phyloP scores from a whole-genome alignment of 495 filamentous ascomycete genomes.

The Hypoxylon subgilvum region DNA sequence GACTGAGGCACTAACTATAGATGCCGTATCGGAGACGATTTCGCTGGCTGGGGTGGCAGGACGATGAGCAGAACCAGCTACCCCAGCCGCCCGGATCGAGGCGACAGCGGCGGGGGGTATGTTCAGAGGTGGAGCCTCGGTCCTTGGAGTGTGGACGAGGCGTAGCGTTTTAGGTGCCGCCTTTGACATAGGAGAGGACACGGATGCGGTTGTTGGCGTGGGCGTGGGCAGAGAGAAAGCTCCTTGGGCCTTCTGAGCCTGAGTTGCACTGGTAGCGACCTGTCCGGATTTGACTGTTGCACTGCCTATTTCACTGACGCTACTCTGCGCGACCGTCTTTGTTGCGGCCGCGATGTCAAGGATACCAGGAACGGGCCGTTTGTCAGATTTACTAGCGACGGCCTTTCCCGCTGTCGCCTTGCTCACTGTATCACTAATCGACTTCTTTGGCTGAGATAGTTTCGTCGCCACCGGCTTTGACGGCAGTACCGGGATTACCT shows the following conservation, averaged over 20 bases:
- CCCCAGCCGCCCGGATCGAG: constrained; percentile 44
- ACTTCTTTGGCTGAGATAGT: constrained; percentile 31
- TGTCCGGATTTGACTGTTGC: constrained; percentile 39
- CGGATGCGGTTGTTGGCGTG: constrained; percentile 55
- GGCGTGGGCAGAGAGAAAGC: constrained; percentile 58
- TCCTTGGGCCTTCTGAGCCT: constrained; percentile 38
- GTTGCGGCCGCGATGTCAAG: constrained; percentile 68
- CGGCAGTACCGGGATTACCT: constrained; percentile 28
- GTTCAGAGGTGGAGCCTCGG: constrained; percentile 60
- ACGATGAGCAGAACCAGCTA: constrained; percentile 59
- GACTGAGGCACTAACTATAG: constrained; percentile 75
- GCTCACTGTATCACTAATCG: constrained; percentile 22
- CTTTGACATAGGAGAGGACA: constrained; percentile 54
- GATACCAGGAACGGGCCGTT: constrained; percentile 63
- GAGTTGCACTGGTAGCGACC: constrained; percentile 14
- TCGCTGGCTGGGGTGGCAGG: constrained; percentile 84
- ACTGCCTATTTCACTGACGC: constrained; percentile 37
- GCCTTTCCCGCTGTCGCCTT: constrained; percentile 20
- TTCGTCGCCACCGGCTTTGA: constrained; percentile 36
- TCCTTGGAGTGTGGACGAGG: constrained; percentile 73
- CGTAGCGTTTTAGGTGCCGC: constrained; percentile 65
- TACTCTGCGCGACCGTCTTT: constrained; percentile 39
- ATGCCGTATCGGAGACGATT: constrained; percentile 75
- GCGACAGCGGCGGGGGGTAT: constrained; percentile 34
- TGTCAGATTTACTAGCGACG: constrained; percentile 44